phyloP scores from a whole-genome alignment of 306 rosid genomes.

The Trifolium fragiferum region DNA sequence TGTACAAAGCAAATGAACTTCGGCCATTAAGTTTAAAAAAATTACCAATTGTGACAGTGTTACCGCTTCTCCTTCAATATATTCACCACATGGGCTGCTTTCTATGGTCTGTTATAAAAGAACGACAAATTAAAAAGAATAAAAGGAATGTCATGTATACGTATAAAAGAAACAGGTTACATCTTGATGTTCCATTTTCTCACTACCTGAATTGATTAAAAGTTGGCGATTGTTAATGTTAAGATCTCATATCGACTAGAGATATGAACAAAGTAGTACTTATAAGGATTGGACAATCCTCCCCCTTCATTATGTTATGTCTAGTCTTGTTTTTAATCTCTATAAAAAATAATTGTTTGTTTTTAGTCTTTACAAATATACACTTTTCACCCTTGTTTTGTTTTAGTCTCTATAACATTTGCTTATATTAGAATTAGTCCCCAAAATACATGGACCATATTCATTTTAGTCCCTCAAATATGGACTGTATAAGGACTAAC shows the following conservation, averaged over 20 bases:
- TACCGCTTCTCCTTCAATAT: constrained; percentile 89
- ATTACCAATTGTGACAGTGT: constrained; percentile 93
- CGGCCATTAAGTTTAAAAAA: constrained; percentile 35
- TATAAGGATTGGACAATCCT: constrained; percentile 1
- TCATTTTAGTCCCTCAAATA: background rate
- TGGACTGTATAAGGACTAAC: background rate
- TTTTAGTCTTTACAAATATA: background rate
- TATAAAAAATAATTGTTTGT: background rate
- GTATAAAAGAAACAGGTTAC: constrained; percentile 26
- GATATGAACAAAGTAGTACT: background rate
- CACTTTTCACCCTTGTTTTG: background rate
- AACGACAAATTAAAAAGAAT: constrained; percentile 35
- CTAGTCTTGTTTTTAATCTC: constrained; percentile 2
- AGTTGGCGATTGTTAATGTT: constrained; percentile 12
- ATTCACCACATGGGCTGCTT: constrained; percentile 92
- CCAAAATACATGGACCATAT: background rate
- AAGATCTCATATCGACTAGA: background rate
- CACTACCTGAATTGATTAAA: constrained; percentile 29
- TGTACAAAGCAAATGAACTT: constrained; percentile 41
- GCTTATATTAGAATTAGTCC: background rate
- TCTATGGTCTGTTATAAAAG: constrained; percentile 79
- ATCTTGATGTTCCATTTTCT: constrained; percentile 39
- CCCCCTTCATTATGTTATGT: background rate
- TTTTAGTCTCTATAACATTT: background rate
- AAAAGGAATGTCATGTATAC: constrained; percentile 15